Conservation (phyloP, 345 rosid genomes). For the Eutrema heterophyllum region DNA sequence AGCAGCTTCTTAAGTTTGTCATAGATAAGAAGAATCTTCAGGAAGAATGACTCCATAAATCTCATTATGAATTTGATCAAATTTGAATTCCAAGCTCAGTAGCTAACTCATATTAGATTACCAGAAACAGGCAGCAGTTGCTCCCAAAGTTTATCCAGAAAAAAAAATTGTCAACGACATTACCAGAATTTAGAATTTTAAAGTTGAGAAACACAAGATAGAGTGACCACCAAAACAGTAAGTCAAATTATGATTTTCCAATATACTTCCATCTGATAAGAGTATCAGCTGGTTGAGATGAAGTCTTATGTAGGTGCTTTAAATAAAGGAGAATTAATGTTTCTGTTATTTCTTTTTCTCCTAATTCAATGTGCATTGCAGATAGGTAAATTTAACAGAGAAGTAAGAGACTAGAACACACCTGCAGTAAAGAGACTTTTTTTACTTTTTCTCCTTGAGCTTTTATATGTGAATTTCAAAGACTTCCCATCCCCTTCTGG, state of each 20-base stretch:
- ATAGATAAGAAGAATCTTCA: slow-evolving; percentile 3
- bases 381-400: slow-evolving; percentile 3
- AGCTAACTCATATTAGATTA: slow-evolving; percentile 1
- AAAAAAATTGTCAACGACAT: not conserved
- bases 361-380: slow-evolving; percentile 13
- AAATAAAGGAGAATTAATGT: not conserved
- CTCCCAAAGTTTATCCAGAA: not conserved
- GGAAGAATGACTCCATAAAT: slow-evolving; percentile 11
- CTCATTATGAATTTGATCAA: slow-evolving; percentile 11
- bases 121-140: not conserved
- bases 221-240: slow-evolving; percentile 5
- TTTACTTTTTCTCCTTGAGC: slow-evolving; percentile 52
- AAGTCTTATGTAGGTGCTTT: not conserved
- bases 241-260: not conserved
- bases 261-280: not conserved
- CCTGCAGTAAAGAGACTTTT: slow-evolving; percentile 62
- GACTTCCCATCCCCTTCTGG: slow-evolving; percentile 37
- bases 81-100: not conserved
- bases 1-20: slow-evolving; percentile 6
- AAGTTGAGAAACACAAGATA: slow-evolving; percentile 10
- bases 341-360: not conserved
- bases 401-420: slow-evolving; percentile 26
- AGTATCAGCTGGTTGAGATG: not conserved
- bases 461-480: slow-evolving; percentile 33
- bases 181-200: not conserved